Evolutionary conservation across 345 rosid species (phyloP).

Genomic region (Cardamine occulta): DNA sequence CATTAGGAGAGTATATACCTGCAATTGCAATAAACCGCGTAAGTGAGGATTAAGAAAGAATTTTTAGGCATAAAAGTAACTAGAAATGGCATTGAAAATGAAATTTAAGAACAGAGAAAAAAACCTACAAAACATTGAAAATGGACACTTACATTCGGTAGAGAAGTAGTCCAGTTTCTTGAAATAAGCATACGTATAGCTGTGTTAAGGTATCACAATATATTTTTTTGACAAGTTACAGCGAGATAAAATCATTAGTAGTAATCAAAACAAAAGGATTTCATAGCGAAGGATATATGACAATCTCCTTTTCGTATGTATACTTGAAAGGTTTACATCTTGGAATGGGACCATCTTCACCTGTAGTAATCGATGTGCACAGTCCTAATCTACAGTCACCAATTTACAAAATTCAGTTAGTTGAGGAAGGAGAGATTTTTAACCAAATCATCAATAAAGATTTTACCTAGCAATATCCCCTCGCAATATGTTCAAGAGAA

Average conservation of each 20-base stretch:
- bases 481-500: constrained; percentile 81
- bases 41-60: too few relatives aligned
- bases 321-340: constrained; percentile 97
- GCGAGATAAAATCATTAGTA: background rate
- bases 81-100: background rate
- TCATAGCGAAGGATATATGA: constrained; percentile 74
- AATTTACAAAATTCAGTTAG: background rate
- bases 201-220: constrained; percentile 57
- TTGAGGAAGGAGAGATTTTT: background rate
- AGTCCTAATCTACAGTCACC: constrained; percentile 68
- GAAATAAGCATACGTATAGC: constrained; percentile 90
- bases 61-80: background rate
- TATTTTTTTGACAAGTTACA: background rate
- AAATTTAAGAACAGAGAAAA: background rate
- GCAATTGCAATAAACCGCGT: background rate
- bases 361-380: constrained; percentile 86
- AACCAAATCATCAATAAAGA: background rate
- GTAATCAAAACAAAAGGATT: constrained; percentile 18
- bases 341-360: constrained; percentile 97
- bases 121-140: background rate
- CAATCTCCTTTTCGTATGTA: constrained; percentile 96
- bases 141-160: constrained; percentile 37
- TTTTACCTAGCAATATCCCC: constrained; percentile 93
- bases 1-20: constrained; percentile 98
- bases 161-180: constrained; percentile 97